A percentile compares a stretch with the other conserved stretches of the same genome.
These are phyloP conservation scores for Boechera stricta DNA, from an alignment of 345 rosid species.

Conservation along the genomic window DNA sequence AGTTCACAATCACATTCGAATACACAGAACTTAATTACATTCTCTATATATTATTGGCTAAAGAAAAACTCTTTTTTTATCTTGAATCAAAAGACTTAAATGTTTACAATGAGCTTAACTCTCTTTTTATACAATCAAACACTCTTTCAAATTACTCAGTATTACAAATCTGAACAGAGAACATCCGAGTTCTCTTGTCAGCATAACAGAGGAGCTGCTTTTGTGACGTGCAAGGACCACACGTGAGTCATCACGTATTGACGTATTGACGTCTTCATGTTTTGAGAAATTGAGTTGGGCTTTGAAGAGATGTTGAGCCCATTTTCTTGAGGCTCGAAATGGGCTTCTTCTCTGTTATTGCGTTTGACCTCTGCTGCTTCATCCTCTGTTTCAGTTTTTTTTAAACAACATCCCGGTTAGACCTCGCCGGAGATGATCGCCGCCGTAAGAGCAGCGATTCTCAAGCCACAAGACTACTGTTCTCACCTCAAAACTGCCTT, in stretches of 20 bases:
- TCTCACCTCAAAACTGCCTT: constrained; percentile 41
- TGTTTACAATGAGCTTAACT: neutral
- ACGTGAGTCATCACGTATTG: too few species aligned
- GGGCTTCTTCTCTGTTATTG: neutral
- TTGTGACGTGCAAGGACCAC: too few species aligned
- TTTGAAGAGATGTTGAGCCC: neutral
- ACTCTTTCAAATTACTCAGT: too few species aligned
- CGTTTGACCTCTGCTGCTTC: too few species aligned
- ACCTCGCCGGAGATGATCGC: constrained; percentile 47
- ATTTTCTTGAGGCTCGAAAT: neutral
- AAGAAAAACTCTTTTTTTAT: too few species aligned
- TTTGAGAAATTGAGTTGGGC: neutral
- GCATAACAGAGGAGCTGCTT: too few species aligned
- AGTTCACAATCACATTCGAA: too few species aligned
- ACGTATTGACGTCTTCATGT: neutral
- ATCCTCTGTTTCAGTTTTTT: too few species aligned
- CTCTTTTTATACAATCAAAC: neutral
- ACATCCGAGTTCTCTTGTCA: neutral
- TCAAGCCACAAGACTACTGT: constrained; percentile 39
- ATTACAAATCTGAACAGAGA: neutral
- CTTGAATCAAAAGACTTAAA: neutral
- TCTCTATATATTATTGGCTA: too few species aligned
- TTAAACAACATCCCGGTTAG: neutral
- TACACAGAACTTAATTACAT: too few species aligned
- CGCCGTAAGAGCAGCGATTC: constrained; percentile 50